phyloP scores from a whole-genome alignment of 2,329 filamentous ascomycete genomes.

The Phyllosticta paracitricarpa region DNA sequence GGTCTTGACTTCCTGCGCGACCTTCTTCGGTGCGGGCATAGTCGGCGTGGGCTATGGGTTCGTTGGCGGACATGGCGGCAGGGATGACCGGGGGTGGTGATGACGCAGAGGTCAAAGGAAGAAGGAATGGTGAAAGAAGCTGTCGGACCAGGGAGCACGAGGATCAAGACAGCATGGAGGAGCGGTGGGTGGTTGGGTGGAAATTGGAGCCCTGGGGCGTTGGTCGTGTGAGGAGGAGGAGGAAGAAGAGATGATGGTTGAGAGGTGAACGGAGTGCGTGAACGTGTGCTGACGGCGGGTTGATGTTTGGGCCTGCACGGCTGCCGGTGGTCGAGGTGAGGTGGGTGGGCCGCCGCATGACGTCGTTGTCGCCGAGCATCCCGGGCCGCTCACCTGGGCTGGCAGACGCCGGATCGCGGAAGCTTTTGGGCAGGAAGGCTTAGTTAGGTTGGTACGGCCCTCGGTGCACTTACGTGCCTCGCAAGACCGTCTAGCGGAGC shows the following conservation, averaged over 20 bases:
- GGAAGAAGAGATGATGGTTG: neutral
- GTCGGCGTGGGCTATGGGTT: slow-evolving; percentile 8
- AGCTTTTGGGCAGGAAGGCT: neutral
- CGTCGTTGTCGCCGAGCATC: slow-evolving; percentile 6
- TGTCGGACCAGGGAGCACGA: neutral
- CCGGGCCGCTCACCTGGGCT: neutral
- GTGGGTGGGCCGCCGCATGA: slow-evolving; percentile 1
- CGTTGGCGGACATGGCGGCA: slow-evolving; percentile 1
- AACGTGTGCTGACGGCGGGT: neutral
- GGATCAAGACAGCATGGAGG: slow-evolving; percentile 2
- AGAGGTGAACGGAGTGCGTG: neutral
- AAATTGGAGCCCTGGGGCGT: neutral
- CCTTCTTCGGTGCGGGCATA: neutral
- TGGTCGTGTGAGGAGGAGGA: neutral
- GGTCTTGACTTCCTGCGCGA: neutral
- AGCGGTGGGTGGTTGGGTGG: neutral
- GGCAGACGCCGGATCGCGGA: neutral
- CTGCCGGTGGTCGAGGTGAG: neutral
- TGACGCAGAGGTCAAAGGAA: neutral
- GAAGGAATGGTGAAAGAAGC: neutral
- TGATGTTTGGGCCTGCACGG: neutral
- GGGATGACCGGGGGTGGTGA: neutral
- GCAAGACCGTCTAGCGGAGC: too few relatives aligned
- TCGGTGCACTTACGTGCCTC: too few relatives aligned
- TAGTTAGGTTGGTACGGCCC: too few relatives aligned